phyloP scores from a whole-genome alignment of 176 grass and related monocot species.

The Carex scoparia region DNA sequence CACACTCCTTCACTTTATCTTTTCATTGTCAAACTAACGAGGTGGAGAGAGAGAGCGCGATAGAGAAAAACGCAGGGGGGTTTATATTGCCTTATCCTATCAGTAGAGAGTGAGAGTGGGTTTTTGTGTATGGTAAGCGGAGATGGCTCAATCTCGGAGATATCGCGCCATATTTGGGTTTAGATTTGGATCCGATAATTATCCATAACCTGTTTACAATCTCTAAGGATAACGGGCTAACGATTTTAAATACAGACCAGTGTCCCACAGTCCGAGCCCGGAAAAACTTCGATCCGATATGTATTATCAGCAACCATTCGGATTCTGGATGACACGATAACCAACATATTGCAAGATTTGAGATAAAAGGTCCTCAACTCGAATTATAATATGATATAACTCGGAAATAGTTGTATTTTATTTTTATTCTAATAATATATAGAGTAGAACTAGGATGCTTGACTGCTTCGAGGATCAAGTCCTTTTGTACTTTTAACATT shows the following conservation, averaged over 20 bases:
- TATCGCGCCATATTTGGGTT: background rate
- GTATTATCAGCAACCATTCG: too few relatives aligned
- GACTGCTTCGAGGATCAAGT: too few relatives aligned
- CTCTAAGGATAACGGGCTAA: background rate
- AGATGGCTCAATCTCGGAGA: background rate
- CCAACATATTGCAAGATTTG: background rate
- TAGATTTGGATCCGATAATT: background rate
- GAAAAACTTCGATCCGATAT: too few relatives aligned
- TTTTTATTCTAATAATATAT: too few relatives aligned
- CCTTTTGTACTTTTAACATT: too few relatives aligned
- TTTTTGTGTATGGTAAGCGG: conserved; percentile 13
- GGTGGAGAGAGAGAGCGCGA: background rate
- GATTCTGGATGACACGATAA: too few relatives aligned
- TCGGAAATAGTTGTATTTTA: too few relatives aligned
- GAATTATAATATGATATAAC: too few relatives aligned
- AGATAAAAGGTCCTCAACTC: too few relatives aligned
- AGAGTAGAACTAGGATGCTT: too few relatives aligned
- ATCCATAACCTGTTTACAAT: background rate
- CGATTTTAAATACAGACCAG: background rate
- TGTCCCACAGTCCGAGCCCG: background rate
- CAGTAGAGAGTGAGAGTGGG: background rate
- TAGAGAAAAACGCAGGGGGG: background rate
- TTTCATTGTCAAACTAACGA: conserved; percentile 3
- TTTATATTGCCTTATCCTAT: conserved; percentile 39
- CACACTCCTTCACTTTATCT: conserved; percentile 2